Evolutionary conservation across 108 stramenopile species (phyloP).

Genomic region (Chaetoceros tenuissimus): DNA sequence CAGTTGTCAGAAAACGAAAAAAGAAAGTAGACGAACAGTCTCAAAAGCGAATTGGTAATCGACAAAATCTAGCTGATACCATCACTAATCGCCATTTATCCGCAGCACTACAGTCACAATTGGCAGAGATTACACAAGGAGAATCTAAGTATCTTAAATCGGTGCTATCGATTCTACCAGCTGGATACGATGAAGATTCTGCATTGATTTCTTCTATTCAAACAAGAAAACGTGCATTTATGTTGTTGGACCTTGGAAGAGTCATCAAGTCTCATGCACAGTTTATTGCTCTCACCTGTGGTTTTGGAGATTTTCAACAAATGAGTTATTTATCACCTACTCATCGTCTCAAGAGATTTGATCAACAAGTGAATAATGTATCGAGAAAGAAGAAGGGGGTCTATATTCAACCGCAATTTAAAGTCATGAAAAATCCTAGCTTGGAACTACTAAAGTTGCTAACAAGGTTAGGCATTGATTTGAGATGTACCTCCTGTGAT

Average conservation of each 20-base stretch:
- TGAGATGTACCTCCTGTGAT: slow-evolving; percentile 12
- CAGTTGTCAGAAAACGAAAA: slow-evolving; percentile 15
- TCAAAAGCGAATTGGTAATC: background rate
- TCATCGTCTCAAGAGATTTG: background rate
- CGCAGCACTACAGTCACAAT: background rate
- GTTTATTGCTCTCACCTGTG: slow-evolving; percentile 5
- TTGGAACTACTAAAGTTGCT: slow-evolving; percentile 18
- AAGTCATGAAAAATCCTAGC: slow-evolving; percentile 15
- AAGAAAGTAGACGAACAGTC: slow-evolving; percentile 12
- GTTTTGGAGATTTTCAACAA: background rate
- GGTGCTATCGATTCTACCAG: slow-evolving; percentile 10
- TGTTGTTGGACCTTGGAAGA: slow-evolving; percentile 28
- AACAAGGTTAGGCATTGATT: slow-evolving; percentile 11
- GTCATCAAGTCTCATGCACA: slow-evolving; percentile 15
- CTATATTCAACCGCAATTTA: slow-evolving; percentile 13
- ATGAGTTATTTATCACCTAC: background rate
- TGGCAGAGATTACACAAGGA: background rate
- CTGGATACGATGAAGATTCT: slow-evolving; percentile 17
- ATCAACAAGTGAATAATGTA: background rate
- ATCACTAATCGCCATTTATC: background rate
- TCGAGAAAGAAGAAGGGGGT: background rate
- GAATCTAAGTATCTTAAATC: background rate
- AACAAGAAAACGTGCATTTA: slow-evolving; percentile 25
- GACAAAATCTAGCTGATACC: background rate
- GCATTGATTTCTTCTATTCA: slow-evolving; percentile 16